phyloP scores from a whole-genome alignment of 495 filamentous ascomycete species.

The Penicillium daleae region DNA sequence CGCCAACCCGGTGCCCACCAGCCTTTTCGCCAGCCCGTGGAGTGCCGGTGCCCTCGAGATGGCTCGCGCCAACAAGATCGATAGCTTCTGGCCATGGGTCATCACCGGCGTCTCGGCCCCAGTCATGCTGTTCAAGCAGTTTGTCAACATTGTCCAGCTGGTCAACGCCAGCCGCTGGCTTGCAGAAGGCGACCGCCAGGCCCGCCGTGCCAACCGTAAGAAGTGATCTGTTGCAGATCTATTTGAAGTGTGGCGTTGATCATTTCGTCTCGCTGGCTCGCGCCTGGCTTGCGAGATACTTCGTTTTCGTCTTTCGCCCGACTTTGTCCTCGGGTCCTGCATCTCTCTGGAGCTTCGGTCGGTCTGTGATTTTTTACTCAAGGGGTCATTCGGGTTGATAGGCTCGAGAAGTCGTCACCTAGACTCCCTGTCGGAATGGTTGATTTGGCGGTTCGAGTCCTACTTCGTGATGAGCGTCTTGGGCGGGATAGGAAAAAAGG shows the following conservation, averaged over 20 bases:
- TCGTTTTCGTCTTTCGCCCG: constrained; percentile 20
- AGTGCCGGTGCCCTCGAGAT: constrained; percentile 90
- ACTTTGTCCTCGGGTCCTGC: constrained; percentile 34
- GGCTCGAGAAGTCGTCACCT: constrained; percentile 20
- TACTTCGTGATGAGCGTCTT: constrained; percentile 27
- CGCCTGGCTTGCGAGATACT: neutral
- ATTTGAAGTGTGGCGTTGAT: neutral
- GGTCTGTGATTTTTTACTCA: constrained; percentile 34
- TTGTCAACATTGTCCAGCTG: constrained; percentile 91
- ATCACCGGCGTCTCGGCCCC: constrained; percentile 80
- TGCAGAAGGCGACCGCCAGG: constrained; percentile 76
- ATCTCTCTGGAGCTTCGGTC: constrained; percentile 48
- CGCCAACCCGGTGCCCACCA: constrained; percentile 62
- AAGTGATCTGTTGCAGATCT: constrained; percentile 21
- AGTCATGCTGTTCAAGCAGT: constrained; percentile 88
- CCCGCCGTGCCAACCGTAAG: constrained; percentile 40
- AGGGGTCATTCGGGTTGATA: constrained; percentile 18
- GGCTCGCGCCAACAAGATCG: constrained; percentile 93
- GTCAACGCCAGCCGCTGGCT: constrained; percentile 92
- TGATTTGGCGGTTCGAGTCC: constrained; percentile 26
- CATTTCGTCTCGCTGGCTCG: neutral
- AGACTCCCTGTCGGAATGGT: constrained; percentile 18
- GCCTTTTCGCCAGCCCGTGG: constrained; percentile 81
- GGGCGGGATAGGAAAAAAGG: constrained; percentile 17
- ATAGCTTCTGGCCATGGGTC: constrained; percentile 82